These are phyloP conservation scores for Neurospora sp. DNA, from an alignment of 495 filamentous ascomycete species.

Conservation along the genomic window DNA sequence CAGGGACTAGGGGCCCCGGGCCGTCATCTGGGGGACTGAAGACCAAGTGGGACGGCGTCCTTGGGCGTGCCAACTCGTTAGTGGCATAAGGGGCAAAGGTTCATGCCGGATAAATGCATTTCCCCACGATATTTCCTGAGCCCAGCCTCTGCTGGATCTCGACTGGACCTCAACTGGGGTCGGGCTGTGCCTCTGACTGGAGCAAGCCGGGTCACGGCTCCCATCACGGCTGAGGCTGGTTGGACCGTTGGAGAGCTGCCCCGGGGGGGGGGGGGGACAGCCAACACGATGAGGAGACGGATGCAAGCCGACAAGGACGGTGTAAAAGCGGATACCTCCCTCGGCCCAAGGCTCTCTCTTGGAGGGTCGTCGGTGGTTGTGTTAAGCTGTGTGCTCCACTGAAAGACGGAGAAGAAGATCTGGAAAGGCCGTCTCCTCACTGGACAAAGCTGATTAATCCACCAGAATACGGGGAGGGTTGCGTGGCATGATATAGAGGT, in stretches of 20 bases:
- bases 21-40: not conserved
- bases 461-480: not conserved
- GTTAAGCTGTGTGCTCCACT: not conserved
- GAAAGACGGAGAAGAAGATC: not conserved
- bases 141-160: not conserved
- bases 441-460: not conserved
- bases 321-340: not conserved
- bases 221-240: not conserved
- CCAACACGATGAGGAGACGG: not conserved
- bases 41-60: not conserved
- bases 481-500: not conserved
- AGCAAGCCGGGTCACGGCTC: not conserved
- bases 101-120: not conserved
- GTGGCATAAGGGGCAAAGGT: not conserved
- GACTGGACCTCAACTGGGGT: not conserved
- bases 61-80: not conserved
- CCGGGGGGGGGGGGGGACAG: not conserved
- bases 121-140: not conserved
- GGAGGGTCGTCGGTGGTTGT: not conserved
- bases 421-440: not conserved
- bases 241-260: not conserved
- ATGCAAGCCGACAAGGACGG: not conserved
- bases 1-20: not conserved
- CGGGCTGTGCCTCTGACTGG: not conserved
- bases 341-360: not conserved